Conservation (phyloP, 179 eudicot species). For the Patellifolia procumbens region DNA sequence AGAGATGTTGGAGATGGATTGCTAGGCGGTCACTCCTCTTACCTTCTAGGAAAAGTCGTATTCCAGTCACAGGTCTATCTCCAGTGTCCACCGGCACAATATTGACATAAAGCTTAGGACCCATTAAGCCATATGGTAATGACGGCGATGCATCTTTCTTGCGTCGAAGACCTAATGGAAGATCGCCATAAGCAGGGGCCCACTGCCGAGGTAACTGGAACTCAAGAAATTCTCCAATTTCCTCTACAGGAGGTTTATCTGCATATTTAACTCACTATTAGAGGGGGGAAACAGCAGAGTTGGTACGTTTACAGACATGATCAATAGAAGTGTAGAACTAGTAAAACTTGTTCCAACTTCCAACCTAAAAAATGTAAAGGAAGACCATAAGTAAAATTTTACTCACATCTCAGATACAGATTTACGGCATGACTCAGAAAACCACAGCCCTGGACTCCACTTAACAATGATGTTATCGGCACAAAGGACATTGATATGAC, state of each 20-base stretch:
- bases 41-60: slow-evolving; percentile 87
- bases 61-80: slow-evolving; percentile 80
- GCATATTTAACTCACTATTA: slow-evolving; percentile 34
- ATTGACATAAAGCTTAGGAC: slow-evolving; percentile 87
- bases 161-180: slow-evolving; percentile 76
- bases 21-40: slow-evolving; percentile 78
- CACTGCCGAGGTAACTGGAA: slow-evolving; percentile 96
- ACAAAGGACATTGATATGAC: slow-evolving; percentile 89
- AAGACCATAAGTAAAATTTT: slow-evolving; percentile 6
- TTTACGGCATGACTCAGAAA: slow-evolving; percentile 92
- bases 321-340: neutral
- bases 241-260: slow-evolving; percentile 94
- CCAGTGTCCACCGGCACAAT: slow-evolving; percentile 73
- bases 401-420: slow-evolving; percentile 93
- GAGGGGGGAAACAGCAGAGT: neutral
- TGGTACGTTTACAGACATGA: too few relatives aligned
- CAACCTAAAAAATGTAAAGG: neutral
- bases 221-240: slow-evolving; percentile 80
- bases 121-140: slow-evolving; percentile 80
- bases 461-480: slow-evolving; percentile 78
- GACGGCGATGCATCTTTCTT: slow-evolving; percentile 73
- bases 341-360: neutral
- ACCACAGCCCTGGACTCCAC: slow-evolving; percentile 90
- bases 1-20: slow-evolving; percentile 88
- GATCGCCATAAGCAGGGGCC: slow-evolving; percentile 91